These are phyloP conservation scores for Trichocladium antarcticum DNA, from an alignment of 495 filamentous ascomycete genomes.

Conservation along the genomic window DNA sequence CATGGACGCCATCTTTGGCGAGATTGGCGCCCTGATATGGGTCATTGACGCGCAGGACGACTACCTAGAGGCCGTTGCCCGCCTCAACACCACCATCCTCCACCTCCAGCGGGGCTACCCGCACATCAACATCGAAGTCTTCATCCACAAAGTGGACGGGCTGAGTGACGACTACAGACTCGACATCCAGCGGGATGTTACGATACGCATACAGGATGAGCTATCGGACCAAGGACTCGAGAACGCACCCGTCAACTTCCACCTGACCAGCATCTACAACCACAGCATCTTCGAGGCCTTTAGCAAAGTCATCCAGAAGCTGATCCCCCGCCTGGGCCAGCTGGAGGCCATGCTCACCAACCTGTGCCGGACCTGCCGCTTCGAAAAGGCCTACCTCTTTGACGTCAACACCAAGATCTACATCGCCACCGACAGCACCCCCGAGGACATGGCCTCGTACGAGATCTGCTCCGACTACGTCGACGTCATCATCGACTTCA, in stretches of 20 bases:
- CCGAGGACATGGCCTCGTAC: conserved; percentile 85
- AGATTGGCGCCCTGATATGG: conserved; percentile 91
- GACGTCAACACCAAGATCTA: conserved; percentile 97
- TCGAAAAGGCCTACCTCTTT: conserved; percentile 96
- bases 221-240: conserved; percentile 84
- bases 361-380: conserved; percentile 75
- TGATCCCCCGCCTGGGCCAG: conserved; percentile 84
- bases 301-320: conserved; percentile 92
- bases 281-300: conserved; percentile 98
- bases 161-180: conserved; percentile 88
- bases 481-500: conserved; percentile 92
- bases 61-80: conserved; percentile 76
- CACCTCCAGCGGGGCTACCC: conserved; percentile 79
- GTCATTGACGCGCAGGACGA: conserved; percentile 97
- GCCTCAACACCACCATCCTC: conserved; percentile 78
- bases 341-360: conserved; percentile 87
- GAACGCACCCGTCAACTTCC: conserved; percentile 83
- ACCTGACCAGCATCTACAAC: conserved; percentile 93
- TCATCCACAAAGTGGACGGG: conserved; percentile 96
- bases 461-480: conserved; percentile 98
- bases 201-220: conserved; percentile 93
- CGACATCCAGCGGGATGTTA: conserved; percentile 88
- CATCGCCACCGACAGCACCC: conserved; percentile 86
- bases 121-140: conserved; percentile 89
- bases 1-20: conserved; percentile 82